These are phyloP conservation scores for Avena sativa DNA, from an alignment of 176 grass and related monocot genomes.

Conservation along the genomic window DNA sequence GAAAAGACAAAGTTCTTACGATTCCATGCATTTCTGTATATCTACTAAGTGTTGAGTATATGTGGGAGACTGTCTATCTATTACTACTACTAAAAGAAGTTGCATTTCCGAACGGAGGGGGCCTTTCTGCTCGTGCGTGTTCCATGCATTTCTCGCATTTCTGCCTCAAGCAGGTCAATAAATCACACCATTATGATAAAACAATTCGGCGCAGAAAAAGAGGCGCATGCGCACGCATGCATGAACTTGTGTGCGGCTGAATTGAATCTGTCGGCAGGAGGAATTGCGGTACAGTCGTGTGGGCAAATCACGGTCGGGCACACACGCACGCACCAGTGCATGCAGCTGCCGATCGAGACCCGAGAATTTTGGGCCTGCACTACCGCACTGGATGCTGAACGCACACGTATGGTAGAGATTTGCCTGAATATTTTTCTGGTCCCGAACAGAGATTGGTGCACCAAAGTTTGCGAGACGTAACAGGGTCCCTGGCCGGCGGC, in stretches of 20 bases:
- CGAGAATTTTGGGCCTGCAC: conserved; percentile 25
- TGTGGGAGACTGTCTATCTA: too few species aligned
- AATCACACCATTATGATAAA: background rate
- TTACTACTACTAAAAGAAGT: too few species aligned
- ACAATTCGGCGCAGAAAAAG: background rate
- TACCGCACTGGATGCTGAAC: background rate
- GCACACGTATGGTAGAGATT: background rate
- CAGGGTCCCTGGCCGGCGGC: background rate
- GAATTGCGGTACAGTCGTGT: conserved; percentile 7
- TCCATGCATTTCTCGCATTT: too few species aligned
- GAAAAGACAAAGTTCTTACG: too few species aligned
- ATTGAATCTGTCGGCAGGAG: background rate
- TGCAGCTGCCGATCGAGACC: background rate
- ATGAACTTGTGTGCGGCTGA: background rate
- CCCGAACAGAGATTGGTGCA: background rate
- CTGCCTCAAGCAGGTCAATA: too few species aligned
- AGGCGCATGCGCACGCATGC: background rate
- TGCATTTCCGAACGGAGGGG: too few species aligned
- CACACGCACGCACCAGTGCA: background rate
- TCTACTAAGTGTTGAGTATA: too few species aligned
- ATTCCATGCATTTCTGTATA: too few species aligned
- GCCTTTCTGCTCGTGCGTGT: too few species aligned
- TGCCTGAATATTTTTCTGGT: background rate
- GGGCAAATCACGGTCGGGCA: conserved; percentile 34
- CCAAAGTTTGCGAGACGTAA: conserved; percentile 43